These are phyloP conservation scores for Psilocybe sp. DNA, from an alignment of 768 basidiomycete species.

Conservation along the genomic window DNA sequence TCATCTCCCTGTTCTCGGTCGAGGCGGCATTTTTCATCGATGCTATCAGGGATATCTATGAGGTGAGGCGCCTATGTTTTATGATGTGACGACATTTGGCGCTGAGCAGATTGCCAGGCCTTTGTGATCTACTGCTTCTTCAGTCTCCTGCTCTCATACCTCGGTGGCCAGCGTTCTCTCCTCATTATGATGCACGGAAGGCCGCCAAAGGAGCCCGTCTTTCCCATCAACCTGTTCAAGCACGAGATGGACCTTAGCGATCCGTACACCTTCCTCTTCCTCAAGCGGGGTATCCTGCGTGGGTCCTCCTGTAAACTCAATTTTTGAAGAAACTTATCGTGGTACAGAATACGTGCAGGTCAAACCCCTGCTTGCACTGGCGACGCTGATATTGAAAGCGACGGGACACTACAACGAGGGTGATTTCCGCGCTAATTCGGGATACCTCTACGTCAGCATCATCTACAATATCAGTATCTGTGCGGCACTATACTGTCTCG, in stretches of 20 bases:
- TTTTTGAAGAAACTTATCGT: background rate
- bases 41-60: conserved; percentile 91
- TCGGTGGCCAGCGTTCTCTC: conserved; percentile 91
- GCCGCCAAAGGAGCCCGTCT: conserved; percentile 82
- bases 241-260: conserved; percentile 91
- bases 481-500: conserved; percentile 83
- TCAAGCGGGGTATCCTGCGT: conserved; percentile 97
- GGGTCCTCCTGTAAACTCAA: conserved; percentile 11
- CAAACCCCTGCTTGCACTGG: conserved; percentile 85
- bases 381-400: conserved; percentile 84
- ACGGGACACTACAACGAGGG: conserved; percentile 89
- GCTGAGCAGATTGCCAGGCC: conserved; percentile 44
- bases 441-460: conserved; percentile 89
- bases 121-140: conserved; percentile 96
- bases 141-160: conserved; percentile 73
- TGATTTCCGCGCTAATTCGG: conserved; percentile 76
- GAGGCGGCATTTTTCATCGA: conserved; percentile 97
- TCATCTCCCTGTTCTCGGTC: conserved; percentile 91
- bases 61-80: conserved; percentile 48
- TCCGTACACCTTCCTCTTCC: conserved; percentile 88
- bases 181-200: conserved; percentile 91
- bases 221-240: conserved; percentile 82
- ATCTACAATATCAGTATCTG: conserved; percentile 84
- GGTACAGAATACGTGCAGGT: conserved; percentile 91
- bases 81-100: background rate